These are phyloP conservation scores for Musa troglodytarum DNA, from an alignment of 176 grass and related monocot species.

Conservation along the genomic window DNA sequence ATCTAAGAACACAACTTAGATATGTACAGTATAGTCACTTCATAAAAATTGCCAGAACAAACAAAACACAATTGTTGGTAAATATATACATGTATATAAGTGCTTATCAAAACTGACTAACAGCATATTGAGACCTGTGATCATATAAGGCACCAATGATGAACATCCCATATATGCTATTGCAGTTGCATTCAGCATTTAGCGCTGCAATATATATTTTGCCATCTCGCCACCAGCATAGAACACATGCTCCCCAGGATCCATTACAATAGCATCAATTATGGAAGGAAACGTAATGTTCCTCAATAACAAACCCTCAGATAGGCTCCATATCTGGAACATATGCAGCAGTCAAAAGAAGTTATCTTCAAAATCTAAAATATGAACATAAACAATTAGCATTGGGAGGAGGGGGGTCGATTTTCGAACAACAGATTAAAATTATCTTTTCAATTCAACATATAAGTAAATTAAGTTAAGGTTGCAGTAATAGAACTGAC, in stretches of 20 bases:
- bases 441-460: not conserved
- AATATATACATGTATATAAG: not conserved
- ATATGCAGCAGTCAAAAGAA: conserved; percentile 19
- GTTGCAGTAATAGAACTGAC: not conserved
- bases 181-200: conserved; percentile 48
- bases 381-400: no score
- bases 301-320: conserved; percentile 57
- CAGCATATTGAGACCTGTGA: conserved; percentile 33
- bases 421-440: not conserved
- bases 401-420: no score
- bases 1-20: not conserved
- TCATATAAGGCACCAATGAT: conserved; percentile 59
- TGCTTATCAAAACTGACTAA: conserved; percentile 3
- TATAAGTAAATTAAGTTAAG: not conserved
- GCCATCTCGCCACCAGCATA: conserved; percentile 88
- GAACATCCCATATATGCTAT: conserved; percentile 30
- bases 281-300: conserved; percentile 55
- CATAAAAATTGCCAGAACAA: not conserved
- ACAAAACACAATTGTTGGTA: conserved; percentile 3
- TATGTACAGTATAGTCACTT: not conserved
- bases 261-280: conserved; percentile 46
- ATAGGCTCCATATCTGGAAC: conserved; percentile 71
- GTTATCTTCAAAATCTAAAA: not conserved
- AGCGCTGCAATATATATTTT: conserved; percentile 84
- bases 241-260: conserved; percentile 69